Base-by-base conservation (phyloP, 108 stramenopile species). In the Bacterosira constricta region DNA sequence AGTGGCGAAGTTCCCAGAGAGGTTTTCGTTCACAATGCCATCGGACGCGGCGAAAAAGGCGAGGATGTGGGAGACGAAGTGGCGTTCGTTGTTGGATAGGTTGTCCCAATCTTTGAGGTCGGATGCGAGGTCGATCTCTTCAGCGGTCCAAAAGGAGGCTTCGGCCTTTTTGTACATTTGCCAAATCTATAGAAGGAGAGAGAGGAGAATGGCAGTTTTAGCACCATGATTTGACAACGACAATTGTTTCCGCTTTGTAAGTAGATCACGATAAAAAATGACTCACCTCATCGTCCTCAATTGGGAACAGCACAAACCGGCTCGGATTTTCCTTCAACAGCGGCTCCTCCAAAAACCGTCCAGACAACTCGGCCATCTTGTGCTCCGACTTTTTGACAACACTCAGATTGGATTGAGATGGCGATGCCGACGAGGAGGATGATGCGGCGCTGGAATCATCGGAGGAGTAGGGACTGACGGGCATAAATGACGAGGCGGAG, bases 131-230 rank as follows among this genome's bases (percentile, higher is more conserved):
- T 99, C 99, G 66, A 99, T 94, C 82, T 99, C 99, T 71, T 99
- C 99, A 26, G 97, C 98, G 31, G 99, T 99, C 99, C 99, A 99
- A 84, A 99, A 99, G 71, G 91, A 95, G 2, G 99, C 99, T 73
- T 99, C 98, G 18, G 98, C 98, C 75, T 99, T 96, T 78, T 99
- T 99, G 96, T 99, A 99, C 97, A 98, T 99, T 69, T 80, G 63
- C 93, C 93, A 94, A 17, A 94, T 86, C 91, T 92, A 18, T 0
- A 37, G 29, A 20, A 35, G 20, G 72, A 74, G 4, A 37, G 59
- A 34, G 29, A 20, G 8, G 35, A 27, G 25, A 42, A 23, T 1
- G 69, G 18, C 17, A 41, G 25, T 35, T 37, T 62, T 66, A 57
- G 51, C 26, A 18, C 13, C 32, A 49, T 52, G 13, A 65, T 15